A percentile compares a stretch with the other conserved stretches of the same genome.
Conservation (phyloP, 108 stramenopile species). For the Schizochytrium sp. region DNA sequence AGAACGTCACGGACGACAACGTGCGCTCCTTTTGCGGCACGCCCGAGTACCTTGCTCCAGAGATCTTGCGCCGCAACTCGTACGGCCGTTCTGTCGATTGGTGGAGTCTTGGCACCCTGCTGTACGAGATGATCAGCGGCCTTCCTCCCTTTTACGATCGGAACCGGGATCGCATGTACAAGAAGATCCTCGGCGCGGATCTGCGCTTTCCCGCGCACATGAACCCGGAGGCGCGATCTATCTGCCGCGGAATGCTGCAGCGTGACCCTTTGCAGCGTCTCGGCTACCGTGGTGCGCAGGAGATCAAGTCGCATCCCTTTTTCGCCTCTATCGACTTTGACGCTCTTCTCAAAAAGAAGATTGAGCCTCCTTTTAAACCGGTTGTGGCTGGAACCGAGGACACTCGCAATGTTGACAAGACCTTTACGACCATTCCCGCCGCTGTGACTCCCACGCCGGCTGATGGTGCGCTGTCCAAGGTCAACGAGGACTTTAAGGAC, state of each 20-base stretch:
- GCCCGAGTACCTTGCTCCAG: constrained; percentile 27
- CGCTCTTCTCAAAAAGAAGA: constrained; percentile 63
- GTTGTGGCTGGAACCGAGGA: constrained; percentile 12
- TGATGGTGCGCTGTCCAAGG: not conserved
- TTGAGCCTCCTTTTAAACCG: constrained; percentile 84
- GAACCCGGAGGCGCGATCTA: constrained; percentile 8
- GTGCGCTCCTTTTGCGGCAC: constrained; percentile 38
- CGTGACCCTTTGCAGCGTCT: constrained; percentile 77
- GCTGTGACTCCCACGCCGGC: constrained; percentile 26
- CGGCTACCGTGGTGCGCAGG: constrained; percentile 71
- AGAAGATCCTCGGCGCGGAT: constrained; percentile 33
- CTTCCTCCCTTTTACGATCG: constrained; percentile 47
- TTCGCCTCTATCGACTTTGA: constrained; percentile 80
- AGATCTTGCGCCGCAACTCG: constrained; percentile 45
- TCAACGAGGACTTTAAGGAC: constrained; percentile 11
- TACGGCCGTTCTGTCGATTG: constrained; percentile 62
- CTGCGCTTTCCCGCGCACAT: constrained; percentile 2
- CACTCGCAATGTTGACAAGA: constrained; percentile 15
- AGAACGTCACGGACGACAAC: constrained; percentile 23
- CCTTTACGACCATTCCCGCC: constrained; percentile 15
- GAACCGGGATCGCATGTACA: constrained; percentile 41
- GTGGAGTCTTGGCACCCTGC: constrained; percentile 56
- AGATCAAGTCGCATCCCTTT: constrained; percentile 79
- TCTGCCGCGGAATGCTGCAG: constrained; percentile 57
- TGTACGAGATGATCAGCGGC: constrained; percentile 48